Percentiles rank a stretch among this genome's conserved stretches.
phyloP scores from a whole-genome alignment of 225 moss, liverwort and hornwort genomes.

The Sphagnum tenellum region DNA sequence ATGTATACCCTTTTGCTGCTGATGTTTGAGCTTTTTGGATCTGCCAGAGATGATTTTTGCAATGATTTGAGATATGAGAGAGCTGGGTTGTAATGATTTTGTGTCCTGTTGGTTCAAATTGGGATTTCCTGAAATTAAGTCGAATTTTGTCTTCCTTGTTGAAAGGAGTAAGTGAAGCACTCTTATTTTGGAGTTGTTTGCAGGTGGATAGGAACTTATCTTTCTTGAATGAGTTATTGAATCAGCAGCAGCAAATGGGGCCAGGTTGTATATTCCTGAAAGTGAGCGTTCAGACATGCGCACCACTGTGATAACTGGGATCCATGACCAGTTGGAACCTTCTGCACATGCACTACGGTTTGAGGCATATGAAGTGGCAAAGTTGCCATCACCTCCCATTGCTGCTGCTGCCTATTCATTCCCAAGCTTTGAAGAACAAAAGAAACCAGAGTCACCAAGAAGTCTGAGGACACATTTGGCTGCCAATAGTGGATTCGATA shows the following conservation, averaged over 20 bases:
- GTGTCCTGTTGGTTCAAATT: too few species aligned
- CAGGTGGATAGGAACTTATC: constrained; percentile 69
- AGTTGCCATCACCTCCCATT: constrained; percentile 16
- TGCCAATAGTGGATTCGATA: constrained; percentile 26
- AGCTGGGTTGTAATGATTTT: too few species aligned
- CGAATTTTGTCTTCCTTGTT: too few species aligned
- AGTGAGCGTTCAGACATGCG: constrained; percentile 53
- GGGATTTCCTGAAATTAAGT: too few species aligned
- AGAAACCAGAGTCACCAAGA: constrained; percentile 28
- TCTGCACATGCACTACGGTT: constrained; percentile 50
- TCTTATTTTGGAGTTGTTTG: too few species aligned
- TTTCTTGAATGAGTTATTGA: constrained; percentile 57
- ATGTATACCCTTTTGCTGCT: too few species aligned
- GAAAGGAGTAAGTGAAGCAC: too few species aligned
- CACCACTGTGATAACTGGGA: constrained; percentile 32
- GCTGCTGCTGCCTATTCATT: constrained; percentile 23
- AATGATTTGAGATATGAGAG: too few species aligned
- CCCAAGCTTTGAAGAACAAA: constrained; percentile 46
- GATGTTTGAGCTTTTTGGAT: too few species aligned
- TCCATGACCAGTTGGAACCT: constrained; percentile 26
- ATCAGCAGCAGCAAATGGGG: constrained; percentile 68
- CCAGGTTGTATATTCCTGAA: constrained; percentile 59
- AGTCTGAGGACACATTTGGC: constrained; percentile 34
- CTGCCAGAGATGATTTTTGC: too few species aligned
- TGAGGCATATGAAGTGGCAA: constrained; percentile 80